Evolutionary conservation across 352 stramenopile species (phyloP), one percentile per base, ranked within the genome.

Genomic region (Pythium biforme): DNA sequence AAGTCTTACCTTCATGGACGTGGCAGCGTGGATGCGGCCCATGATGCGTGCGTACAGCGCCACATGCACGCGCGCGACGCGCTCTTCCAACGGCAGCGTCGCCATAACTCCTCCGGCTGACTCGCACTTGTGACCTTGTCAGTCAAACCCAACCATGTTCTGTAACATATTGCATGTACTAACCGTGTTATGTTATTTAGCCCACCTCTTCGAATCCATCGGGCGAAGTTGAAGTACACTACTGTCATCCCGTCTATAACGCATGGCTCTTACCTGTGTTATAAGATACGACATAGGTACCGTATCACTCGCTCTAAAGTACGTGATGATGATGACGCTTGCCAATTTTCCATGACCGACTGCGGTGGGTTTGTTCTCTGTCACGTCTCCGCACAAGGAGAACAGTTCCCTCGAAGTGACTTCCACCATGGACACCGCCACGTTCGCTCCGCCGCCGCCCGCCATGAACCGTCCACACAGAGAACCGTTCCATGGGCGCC

Each of bases 1-100:
- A 2, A 17, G n/a, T 33, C 2, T 25, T 63, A 89, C 81, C 72
- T 76, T 84, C 12, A 31, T 51, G 37, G 76, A 72, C n/a, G 82
- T 65, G 23, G 77, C 54, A 14, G 58, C 59, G 65, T 80, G 69
- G 26, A 74, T 57, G 57, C 74, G 86, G 25, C 70, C 39, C 48
- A 64, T 47, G 23, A 64, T 29, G 48, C 82, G 70, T 55, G 80
- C 69, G 61, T 96, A 83, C 53, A 96, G 68, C 37, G 74, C 69
- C 66, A 92, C 92, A 68, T 92, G 92, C 20, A 90, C 70, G 62
- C 46, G 54, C 53, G 45, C 61, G 25, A 68, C 19, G 50, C 59
- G 59, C 11, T 68, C 54, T 11, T 68, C 61, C 3, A 15, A 29
- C 5, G 22, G 4, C 19, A n/a, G 19, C 43, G 33, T 11, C 7